Percentiles rank a stretch among this genome's conserved stretches.
Conservation (phyloP, 75 land plant species). For the Picea sitchensis region DNA sequence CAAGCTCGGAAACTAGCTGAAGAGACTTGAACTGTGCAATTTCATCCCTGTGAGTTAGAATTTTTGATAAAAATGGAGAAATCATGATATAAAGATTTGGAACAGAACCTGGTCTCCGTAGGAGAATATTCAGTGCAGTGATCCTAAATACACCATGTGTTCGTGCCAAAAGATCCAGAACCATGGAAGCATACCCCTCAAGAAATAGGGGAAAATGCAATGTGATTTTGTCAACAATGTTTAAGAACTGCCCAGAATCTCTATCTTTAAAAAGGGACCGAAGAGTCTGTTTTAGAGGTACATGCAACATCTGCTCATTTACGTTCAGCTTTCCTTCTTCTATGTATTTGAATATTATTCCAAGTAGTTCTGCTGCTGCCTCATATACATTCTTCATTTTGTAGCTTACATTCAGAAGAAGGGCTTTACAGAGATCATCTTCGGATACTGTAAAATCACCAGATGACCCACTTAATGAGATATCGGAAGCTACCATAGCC, state of each 20-base stretch:
- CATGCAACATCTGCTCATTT: background rate
- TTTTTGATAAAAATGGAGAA: constrained; percentile 28
- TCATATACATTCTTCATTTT: constrained; percentile 31
- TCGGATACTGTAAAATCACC: constrained; percentile 11
- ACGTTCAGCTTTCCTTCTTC: constrained; percentile 11
- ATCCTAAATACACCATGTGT: constrained; percentile 37
- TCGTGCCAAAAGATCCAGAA: constrained; percentile 37
- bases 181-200: constrained; percentile 32
- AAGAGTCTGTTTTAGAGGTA: constrained; percentile 18
- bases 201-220: constrained; percentile 25
- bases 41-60: constrained; percentile 41
- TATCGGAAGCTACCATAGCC: constrained; percentile 27
- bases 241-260: constrained; percentile 30
- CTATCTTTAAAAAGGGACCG: constrained; percentile 24
- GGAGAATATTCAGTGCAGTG: constrained; percentile 30
- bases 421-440: constrained; percentile 20
- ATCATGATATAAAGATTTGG: constrained; percentile 28
- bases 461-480: constrained; percentile 16
- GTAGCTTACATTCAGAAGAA: constrained; percentile 29
- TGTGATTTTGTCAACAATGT: constrained; percentile 29
- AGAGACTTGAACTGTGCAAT: constrained; percentile 35
- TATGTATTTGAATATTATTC: constrained; percentile 23
- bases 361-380: constrained; percentile 46
- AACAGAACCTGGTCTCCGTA: constrained; percentile 17
- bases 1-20: constrained; percentile 33